phyloP scores from a whole-genome alignment of 2,329 filamentous ascomycete genomes.

The Cytospora paraplurivora region DNA sequence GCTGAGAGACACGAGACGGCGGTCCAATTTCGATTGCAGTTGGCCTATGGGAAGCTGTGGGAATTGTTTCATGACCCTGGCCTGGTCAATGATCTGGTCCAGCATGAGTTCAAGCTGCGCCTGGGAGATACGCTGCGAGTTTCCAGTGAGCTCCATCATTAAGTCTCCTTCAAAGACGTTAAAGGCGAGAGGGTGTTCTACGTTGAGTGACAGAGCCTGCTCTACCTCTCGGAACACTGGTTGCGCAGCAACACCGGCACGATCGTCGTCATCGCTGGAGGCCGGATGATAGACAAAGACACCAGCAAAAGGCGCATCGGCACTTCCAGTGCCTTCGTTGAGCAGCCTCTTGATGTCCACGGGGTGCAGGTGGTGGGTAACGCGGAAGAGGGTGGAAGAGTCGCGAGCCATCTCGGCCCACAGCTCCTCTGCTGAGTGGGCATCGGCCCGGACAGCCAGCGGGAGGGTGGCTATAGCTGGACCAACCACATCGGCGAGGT shows the following conservation, averaged over 20 bases:
- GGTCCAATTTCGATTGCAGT: slow-evolving; percentile 26
- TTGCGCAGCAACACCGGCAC: background rate
- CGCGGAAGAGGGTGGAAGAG: slow-evolving; percentile 21
- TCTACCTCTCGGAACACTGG: slow-evolving; percentile 36
- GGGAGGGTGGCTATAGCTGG: slow-evolving; percentile 34
- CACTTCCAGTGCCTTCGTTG: slow-evolving; percentile 30
- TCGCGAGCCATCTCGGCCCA: slow-evolving; percentile 29
- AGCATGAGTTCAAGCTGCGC: slow-evolving; percentile 32
- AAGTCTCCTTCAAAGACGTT: slow-evolving; percentile 38
- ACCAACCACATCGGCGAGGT: slow-evolving; percentile 32
- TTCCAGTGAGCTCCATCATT: slow-evolving; percentile 32
- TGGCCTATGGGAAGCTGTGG: slow-evolving; percentile 28
- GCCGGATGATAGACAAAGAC: slow-evolving; percentile 35
- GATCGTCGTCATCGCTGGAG: background rate
- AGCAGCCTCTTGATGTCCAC: slow-evolving; percentile 33
- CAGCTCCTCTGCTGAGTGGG: slow-evolving; percentile 26
- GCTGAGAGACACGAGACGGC: slow-evolving; percentile 24
- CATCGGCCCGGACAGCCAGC: slow-evolving; percentile 28
- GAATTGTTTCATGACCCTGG: slow-evolving; percentile 27
- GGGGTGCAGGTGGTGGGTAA: slow-evolving; percentile 31
- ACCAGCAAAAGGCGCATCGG: slow-evolving; percentile 31
- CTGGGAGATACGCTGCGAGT: slow-evolving; percentile 31
- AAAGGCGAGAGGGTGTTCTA: slow-evolving; percentile 45
- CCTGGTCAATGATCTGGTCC: slow-evolving; percentile 31
- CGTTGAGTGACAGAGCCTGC: slow-evolving; percentile 39